Percentiles rank a stretch among this genome's conserved stretches.
Evolutionary conservation across 768 basidiomycete genomes (phyloP).

Genomic region (Cantharellus anzutake): DNA sequence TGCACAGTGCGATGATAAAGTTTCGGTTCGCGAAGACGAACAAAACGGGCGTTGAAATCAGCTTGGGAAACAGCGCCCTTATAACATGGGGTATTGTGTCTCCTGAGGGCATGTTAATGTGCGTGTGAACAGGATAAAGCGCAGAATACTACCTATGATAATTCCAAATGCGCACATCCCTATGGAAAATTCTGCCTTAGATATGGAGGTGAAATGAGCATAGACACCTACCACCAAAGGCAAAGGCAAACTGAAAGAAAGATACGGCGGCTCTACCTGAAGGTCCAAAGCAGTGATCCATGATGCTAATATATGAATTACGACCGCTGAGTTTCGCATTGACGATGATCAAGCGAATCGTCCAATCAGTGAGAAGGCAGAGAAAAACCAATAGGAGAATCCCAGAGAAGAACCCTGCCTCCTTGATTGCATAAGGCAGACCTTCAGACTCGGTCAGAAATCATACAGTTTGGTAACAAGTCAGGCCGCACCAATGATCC

Average conservation of each 20-base stretch:
- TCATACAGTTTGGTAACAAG: not conserved
- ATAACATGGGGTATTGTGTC: conserved; percentile 95
- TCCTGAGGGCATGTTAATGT: conserved; percentile 24
- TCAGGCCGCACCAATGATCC: conserved; percentile 44
- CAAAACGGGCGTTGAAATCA: conserved; percentile 47
- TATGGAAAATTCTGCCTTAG: conserved; percentile 13
- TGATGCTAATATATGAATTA: conserved; percentile 83
- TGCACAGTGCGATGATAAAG: conserved; percentile 78
- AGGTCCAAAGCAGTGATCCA: conserved; percentile 81
- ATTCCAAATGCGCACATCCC: conserved; percentile 98
- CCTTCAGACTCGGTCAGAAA: conserved; percentile 25
- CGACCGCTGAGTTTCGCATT: conserved; percentile 93
- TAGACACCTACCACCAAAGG: conserved; percentile 62
- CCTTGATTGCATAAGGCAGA: conserved; percentile 81
- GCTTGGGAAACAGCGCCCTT: conserved; percentile 58
- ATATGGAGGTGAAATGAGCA: not conserved
- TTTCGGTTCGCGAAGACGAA: conserved; percentile 66
- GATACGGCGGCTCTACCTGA: conserved; percentile 88
- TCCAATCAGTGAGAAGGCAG: conserved; percentile 88
- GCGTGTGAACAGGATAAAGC: not conserved
- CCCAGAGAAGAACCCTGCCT: conserved; percentile 87
- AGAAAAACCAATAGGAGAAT: conserved; percentile 62
- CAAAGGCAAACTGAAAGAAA: conserved; percentile 94
- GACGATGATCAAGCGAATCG: conserved; percentile 84
- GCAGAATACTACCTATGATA: conserved; percentile 45